These are phyloP conservation scores for Aspergillus melleus DNA, from an alignment of 2,329 filamentous ascomycete species.

Conservation along the genomic window DNA sequence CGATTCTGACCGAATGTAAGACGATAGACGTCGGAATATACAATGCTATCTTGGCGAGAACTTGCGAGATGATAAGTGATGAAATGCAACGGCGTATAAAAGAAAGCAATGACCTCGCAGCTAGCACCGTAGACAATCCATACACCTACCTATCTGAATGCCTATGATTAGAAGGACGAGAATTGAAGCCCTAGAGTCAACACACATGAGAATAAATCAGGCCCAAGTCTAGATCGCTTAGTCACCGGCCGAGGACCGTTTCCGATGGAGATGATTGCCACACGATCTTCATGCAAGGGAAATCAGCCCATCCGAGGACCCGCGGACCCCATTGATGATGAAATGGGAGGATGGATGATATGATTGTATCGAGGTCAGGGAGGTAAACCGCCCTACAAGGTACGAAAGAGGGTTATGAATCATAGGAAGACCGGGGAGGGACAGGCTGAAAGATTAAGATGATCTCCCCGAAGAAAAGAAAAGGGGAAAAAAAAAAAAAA, in stretches of 20 bases:
- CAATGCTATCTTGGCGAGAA: neutral
- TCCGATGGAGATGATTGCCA: neutral
- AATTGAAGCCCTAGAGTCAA: too few species aligned
- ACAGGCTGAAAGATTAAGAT: too few species aligned
- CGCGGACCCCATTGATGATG: too few species aligned
- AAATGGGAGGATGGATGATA: too few species aligned
- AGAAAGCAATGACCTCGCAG: neutral
- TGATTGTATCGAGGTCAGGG: neutral
- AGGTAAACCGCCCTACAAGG: neutral
- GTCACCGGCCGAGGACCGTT: neutral
- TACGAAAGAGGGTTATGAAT: neutral
- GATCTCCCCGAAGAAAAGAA: too few species aligned
- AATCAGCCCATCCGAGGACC: too few species aligned
- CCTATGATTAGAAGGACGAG: too few species aligned
- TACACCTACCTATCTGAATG: too few species aligned
- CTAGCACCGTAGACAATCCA: too few species aligned
- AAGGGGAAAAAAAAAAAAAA: neutral
- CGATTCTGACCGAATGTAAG: slow-evolving; percentile 52
- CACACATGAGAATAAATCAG: too few species aligned
- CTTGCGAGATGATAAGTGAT: neutral
- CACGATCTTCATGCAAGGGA: neutral
- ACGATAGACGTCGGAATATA: neutral
- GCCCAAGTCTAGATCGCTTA: slow-evolving; percentile 14
- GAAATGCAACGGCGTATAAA: neutral
- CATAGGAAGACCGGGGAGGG: neutral